phyloP scores from a whole-genome alignment of 305 asterid species.

The Stenogyne calaminthoides region DNA sequence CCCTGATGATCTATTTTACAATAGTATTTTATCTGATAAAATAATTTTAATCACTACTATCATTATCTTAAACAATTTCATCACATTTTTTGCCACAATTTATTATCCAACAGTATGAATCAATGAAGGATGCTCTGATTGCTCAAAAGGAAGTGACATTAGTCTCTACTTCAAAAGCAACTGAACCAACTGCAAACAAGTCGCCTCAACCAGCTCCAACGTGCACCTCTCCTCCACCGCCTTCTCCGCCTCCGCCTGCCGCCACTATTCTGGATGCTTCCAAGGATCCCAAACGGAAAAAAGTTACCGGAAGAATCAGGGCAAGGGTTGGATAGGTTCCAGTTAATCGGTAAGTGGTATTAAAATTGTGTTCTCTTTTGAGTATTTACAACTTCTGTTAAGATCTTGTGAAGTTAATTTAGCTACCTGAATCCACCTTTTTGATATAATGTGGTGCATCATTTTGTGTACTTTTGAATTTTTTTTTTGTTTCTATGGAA shows the following conservation, averaged over 20 bases:
- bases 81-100: background rate
- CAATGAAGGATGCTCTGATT: conserved; percentile 29
- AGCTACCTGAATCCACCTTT: background rate
- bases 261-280: background rate
- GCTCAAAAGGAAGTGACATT: conserved; percentile 34
- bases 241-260: background rate
- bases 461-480: background rate
- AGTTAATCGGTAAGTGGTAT: background rate
- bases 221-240: background rate
- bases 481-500: background rate
- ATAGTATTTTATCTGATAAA: background rate
- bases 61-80: background rate
- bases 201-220: conserved; percentile 14
- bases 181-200: conserved; percentile 20
- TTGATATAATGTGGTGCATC: background rate
- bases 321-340: background rate
- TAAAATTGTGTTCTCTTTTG: background rate
- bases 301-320: background rate
- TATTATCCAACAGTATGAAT: conserved; percentile 41
- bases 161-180: conserved; percentile 27
- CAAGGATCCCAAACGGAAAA: conserved; percentile 11
- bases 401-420: background rate
- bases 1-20: background rate
- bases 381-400: background rate
- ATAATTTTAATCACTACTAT: no score